These are phyloP conservation scores for Buddleja alternifolia DNA, from an alignment of 257 asterid genomes.

Conservation along the genomic window DNA sequence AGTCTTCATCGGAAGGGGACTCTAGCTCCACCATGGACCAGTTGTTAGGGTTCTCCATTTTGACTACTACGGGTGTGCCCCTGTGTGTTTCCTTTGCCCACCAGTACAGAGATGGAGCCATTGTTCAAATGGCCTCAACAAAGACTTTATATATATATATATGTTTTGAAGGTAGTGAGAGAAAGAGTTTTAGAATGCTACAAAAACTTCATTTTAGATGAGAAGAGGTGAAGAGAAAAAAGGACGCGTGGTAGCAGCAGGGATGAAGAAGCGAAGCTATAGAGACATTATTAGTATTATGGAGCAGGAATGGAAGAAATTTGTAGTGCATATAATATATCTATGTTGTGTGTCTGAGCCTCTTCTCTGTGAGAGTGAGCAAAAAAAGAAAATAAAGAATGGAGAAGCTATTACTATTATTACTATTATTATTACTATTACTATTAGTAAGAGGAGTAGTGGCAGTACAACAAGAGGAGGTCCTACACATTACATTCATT, in stretches of 20 bases:
- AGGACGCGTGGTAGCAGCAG: conserved; percentile 35
- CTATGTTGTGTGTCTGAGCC: too few species aligned
- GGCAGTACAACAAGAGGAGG: conserved; percentile 41
- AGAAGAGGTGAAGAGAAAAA: conserved; percentile 25
- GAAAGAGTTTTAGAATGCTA: conserved; percentile 31
- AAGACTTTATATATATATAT: too few species aligned
- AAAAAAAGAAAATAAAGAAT: neutral
- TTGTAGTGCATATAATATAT: conserved; percentile 17
- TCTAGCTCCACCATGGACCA: conserved; percentile 95
- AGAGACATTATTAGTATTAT: conserved; percentile 33
- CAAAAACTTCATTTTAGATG: conserved; percentile 40
- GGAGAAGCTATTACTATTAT: too few species aligned
- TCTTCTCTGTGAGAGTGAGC: neutral
- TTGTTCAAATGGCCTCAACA: too few species aligned
- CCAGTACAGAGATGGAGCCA: conserved; percentile 76
- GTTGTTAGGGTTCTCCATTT: conserved; percentile 87
- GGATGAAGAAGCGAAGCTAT: conserved; percentile 26
- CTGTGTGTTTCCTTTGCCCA: conserved; percentile 77
- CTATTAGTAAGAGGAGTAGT: conserved; percentile 25
- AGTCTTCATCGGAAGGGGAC: conserved; percentile 67
- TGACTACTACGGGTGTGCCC: conserved; percentile 86
- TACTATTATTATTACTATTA: too few species aligned
- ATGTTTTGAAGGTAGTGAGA: too few species aligned
- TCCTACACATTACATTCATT: conserved; percentile 30
- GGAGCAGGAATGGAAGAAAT: conserved; percentile 14